These are phyloP conservation scores for Hortiboletus rubellus DNA, from an alignment of 1,284 basidiomycete genomes.

Conservation along the genomic window DNA sequence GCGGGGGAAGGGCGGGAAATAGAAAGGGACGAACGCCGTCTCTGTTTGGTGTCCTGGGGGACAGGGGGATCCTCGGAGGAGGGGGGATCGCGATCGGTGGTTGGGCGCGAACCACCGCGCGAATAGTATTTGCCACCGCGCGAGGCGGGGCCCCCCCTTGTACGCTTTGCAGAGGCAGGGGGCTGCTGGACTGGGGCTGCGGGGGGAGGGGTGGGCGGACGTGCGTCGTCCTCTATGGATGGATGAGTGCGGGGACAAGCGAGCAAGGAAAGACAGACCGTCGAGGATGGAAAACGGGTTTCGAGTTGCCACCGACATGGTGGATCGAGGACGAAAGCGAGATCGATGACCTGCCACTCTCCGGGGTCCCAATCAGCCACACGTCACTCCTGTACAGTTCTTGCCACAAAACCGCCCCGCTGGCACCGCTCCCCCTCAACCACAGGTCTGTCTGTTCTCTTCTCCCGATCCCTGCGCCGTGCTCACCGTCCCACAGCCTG, in stretches of 20 bases:
- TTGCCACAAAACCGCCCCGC: conserved; percentile 23
- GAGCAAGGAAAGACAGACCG: conserved; percentile 45
- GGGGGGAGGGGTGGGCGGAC: conserved; percentile 43
- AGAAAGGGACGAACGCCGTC: conserved; percentile 49
- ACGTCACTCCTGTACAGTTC: conserved; percentile 47
- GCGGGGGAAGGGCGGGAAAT: not conserved
- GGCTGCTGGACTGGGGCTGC: conserved; percentile 34
- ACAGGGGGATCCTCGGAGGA: conserved; percentile 36
- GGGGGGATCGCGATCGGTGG: conserved; percentile 45
- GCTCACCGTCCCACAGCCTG: conserved; percentile 43
- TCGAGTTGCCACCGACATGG: conserved; percentile 84
- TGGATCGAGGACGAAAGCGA: conserved; percentile 20
- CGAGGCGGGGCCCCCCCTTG: conserved; percentile 61
- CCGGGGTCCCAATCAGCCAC: conserved; percentile 48
- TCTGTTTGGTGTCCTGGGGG: conserved; percentile 41
- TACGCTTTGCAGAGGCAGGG: conserved; percentile 41
- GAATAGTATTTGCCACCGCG: conserved; percentile 74
- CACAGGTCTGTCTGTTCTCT: conserved; percentile 49
- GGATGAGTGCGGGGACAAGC: not conserved
- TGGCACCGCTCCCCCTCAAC: conserved; percentile 44
- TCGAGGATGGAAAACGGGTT: conserved; percentile 80
- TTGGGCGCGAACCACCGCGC: conserved; percentile 59
- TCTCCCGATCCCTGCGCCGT: not conserved
- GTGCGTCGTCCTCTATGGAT: conserved; percentile 45
- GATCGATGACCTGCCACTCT: conserved; percentile 2